phyloP scores from a whole-genome alignment of 2,329 filamentous ascomycete species.

The Chrysosporium queenslandicum region DNA sequence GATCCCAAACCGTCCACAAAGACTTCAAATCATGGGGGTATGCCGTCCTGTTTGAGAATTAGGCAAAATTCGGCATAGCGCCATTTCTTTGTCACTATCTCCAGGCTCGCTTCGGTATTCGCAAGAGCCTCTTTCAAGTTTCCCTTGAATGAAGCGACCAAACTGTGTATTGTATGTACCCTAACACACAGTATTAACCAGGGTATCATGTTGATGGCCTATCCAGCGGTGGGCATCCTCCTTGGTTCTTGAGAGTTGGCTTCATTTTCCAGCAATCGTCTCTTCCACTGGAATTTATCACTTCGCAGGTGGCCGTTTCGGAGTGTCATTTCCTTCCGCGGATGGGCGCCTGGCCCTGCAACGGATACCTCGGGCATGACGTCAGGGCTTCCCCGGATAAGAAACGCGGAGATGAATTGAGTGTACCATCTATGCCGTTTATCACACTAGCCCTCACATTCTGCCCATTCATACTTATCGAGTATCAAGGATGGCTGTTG shows the following conservation, averaged over 20 bases:
- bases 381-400: not conserved
- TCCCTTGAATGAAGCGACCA: slow-evolving; percentile 21
- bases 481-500: too few relatives aligned
- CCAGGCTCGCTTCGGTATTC: slow-evolving; percentile 17
- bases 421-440: slow-evolving; percentile 42
- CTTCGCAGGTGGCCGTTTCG: slow-evolving; percentile 9
- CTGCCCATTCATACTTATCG: too few relatives aligned
- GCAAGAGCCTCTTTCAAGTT: slow-evolving; percentile 8
- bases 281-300: slow-evolving; percentile 8
- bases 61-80: too few relatives aligned
- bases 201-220: slow-evolving; percentile 23
- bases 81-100: slow-evolving; percentile 14
- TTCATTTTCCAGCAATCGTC: slow-evolving; percentile 12
- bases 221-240: slow-evolving; percentile 20
- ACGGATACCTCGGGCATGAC: slow-evolving; percentile 6
- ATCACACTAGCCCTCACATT: slow-evolving; percentile 32
- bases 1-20: too few relatives aligned
- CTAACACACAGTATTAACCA: slow-evolving; percentile 25
- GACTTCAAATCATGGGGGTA: too few relatives aligned
- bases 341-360: slow-evolving; percentile 12
- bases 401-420: slow-evolving; percentile 16
- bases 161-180: slow-evolving; percentile 22
- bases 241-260: slow-evolving; percentile 9
- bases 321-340: slow-evolving; percentile 5
- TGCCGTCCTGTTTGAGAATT: too few relatives aligned